Conservation (phyloP, 129 eudicot species). For the Artemisia tridentata region DNA sequence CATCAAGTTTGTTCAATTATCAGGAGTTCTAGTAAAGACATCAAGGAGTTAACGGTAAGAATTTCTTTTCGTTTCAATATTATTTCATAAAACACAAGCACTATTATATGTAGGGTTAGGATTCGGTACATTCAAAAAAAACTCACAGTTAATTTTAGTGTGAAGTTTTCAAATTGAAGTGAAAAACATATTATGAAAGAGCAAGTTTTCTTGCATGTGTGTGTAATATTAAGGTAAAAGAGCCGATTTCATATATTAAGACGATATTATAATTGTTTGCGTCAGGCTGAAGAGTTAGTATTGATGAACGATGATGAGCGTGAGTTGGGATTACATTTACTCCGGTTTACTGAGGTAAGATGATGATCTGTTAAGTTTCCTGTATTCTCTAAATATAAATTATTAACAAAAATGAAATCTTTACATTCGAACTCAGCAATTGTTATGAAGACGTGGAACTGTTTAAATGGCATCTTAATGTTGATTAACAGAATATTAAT, state of each 20-base stretch:
- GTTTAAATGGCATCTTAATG: constrained; percentile 2
- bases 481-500: not conserved
- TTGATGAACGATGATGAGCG: not conserved
- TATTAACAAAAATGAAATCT: not conserved
- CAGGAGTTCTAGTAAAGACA: not conserved
- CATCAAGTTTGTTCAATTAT: too few species aligned
- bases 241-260: not conserved
- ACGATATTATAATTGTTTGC: not conserved
- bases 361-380: too few species aligned
- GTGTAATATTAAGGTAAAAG: not conserved
- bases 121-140: too few species aligned
- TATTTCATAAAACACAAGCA: too few species aligned
- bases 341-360: too few species aligned
- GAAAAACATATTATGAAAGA: not conserved
- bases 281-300: not conserved
- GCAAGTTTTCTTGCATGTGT: not conserved
- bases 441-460: not conserved
- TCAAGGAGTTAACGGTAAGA: not conserved
- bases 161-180: not conserved
- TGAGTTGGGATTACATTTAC: too few species aligned
- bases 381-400: too few species aligned
- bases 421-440: not conserved
- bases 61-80: not conserved
- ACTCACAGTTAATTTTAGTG: not conserved
- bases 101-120: not conserved